A percentile compares a stretch with the other conserved stretches of the same genome.
These are phyloP conservation scores for Xylariaceae sp. DNA, from an alignment of 2,329 filamentous ascomycete species.

Conservation along the genomic window DNA sequence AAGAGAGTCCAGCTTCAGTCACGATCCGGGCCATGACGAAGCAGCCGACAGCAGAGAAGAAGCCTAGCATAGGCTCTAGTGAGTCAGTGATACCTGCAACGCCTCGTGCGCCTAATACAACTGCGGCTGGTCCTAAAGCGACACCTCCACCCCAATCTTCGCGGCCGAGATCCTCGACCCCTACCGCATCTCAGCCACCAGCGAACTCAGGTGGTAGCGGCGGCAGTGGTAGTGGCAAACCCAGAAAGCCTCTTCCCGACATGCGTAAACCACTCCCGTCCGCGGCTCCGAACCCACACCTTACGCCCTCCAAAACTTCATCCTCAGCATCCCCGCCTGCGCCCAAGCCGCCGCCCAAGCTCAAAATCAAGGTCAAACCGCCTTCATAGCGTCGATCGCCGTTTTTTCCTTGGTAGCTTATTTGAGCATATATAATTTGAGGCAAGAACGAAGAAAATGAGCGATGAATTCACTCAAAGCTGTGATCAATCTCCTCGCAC, in stretches of 20 bases:
- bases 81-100: background rate
- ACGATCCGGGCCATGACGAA: constrained; percentile 40
- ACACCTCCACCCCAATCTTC: constrained; percentile 24
- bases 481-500: background rate
- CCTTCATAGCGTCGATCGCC: constrained; percentile 14
- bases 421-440: background rate
- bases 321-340: constrained; percentile 24
- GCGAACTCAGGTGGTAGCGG: constrained; percentile 17
- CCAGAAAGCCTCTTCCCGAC: constrained; percentile 39
- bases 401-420: background rate
- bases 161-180: constrained; percentile 24
- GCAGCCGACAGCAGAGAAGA: constrained; percentile 30
- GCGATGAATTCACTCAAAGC: background rate
- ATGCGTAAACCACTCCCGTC: constrained; percentile 39
- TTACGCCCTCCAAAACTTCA: constrained; percentile 28
- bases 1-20: constrained; percentile 30
- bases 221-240: constrained; percentile 30
- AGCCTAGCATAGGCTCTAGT: constrained; percentile 1
- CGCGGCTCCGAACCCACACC: constrained; percentile 19
- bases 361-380: constrained; percentile 42
- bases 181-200: constrained; percentile 23
- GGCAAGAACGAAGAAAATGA: background rate
- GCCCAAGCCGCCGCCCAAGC: constrained; percentile 27
- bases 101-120: constrained; percentile 10
- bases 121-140: constrained; percentile 7